phyloP scores from a whole-genome alignment of 345 rosid genomes.

The Ricinus communis region DNA sequence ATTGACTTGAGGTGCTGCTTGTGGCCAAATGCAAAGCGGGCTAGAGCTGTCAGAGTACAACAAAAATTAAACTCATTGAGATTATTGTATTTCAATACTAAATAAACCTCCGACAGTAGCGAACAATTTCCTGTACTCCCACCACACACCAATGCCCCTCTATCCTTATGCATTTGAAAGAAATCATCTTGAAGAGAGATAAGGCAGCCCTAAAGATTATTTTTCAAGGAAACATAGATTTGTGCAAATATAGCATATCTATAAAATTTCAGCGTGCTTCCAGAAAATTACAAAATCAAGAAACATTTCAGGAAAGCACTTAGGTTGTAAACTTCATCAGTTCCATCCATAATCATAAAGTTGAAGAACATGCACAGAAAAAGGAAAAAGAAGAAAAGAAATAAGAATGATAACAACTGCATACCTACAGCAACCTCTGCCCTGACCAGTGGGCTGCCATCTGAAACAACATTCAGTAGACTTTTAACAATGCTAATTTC shows the following conservation, averaged over 20 bases:
- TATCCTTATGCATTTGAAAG: background rate
- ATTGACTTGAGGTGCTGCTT: constrained; percentile 85
- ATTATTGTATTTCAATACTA: constrained; percentile 13
- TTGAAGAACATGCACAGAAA: too few relatives aligned
- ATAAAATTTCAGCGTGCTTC: background rate
- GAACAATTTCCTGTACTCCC: too few relatives aligned
- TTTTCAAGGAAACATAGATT: background rate
- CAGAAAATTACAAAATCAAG: background rate
- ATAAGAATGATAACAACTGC: constrained; percentile 17
- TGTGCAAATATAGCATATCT: background rate
- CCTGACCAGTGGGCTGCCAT: constrained; percentile 98
- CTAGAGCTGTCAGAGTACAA: constrained; percentile 62
- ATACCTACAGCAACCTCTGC: constrained; percentile 99
- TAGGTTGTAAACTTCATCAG: background rate
- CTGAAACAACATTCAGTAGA: constrained; percentile 74
- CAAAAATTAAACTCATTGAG: constrained; percentile 24
- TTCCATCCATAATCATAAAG: background rate
- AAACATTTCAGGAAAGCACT: background rate
- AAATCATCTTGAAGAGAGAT: background rate
- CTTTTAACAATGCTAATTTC: constrained; percentile 78
- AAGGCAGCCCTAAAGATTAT: background rate
- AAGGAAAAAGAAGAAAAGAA: background rate
- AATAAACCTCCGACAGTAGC: too few relatives aligned
- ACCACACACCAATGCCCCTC: too few relatives aligned
- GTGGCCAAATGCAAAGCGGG: constrained; percentile 94